Percentiles rank a stretch among this genome's conserved stretches.
Evolutionary conservation across 495 filamentous ascomycete genomes (phyloP).

Genomic region (Filosporella fistucella): DNA sequence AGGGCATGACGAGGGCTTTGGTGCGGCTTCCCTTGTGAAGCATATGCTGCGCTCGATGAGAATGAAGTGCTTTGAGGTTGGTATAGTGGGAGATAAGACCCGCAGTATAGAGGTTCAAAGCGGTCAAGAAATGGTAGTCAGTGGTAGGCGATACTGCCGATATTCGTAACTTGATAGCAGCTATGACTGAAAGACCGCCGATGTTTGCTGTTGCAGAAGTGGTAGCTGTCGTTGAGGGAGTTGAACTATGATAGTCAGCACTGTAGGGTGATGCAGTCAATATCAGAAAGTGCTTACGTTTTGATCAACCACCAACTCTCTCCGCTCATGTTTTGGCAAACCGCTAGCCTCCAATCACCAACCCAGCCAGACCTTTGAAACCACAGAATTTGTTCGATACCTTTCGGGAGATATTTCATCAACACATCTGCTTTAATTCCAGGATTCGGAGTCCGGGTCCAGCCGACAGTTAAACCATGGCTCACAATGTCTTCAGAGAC

Average conservation of each 20-base stretch:
- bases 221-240: conserved; percentile 8
- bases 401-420: conserved; percentile 56
- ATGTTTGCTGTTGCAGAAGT: background rate
- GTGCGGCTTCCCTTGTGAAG: conserved; percentile 15
- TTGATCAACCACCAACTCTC: conserved; percentile 72
- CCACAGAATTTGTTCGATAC: conserved; percentile 55
- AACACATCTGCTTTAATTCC: conserved; percentile 51
- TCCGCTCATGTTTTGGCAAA: conserved; percentile 65
- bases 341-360: conserved; percentile 61
- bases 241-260: no score
- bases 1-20: conserved; percentile 34
- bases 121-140: conserved; percentile 21
- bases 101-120: conserved; percentile 20
- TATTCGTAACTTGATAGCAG: conserved; percentile 16
- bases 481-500: conserved; percentile 60
- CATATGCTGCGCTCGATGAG: conserved; percentile 26
- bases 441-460: conserved; percentile 49
- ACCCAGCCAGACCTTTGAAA: conserved; percentile 59
- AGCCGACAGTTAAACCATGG: conserved; percentile 55
- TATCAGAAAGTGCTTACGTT: conserved; percentile 14
- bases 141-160: conserved; percentile 11
- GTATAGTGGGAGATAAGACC: conserved; percentile 35
- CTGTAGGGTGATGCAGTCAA: background rate
- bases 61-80: conserved; percentile 40
- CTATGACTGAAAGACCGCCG: no score